Evolutionary conservation across 2,329 filamentous ascomycete genomes (phyloP), one percentile per base, ranked within the genome.

Genomic region (Alternaria sp.): DNA sequence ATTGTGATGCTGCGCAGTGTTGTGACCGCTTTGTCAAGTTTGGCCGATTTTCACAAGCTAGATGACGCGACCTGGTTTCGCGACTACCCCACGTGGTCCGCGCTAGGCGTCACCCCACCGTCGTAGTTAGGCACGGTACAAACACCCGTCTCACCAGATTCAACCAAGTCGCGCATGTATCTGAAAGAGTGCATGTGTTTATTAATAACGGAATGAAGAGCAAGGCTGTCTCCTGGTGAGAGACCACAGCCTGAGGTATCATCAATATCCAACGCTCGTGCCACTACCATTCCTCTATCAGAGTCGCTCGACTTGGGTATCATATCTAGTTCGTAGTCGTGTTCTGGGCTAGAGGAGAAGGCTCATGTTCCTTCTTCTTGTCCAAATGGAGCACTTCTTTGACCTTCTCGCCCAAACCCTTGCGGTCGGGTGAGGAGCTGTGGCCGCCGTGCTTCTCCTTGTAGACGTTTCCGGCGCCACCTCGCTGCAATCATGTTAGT

Each of bases 391-490:
- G 71, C 18, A 70, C 71, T 18, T 80, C 72, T 76, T 84, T 84
- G 54, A 80, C 76, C 76, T 83, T 83, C 18, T 82, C 81, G 57
- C 77, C 64, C 32, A 82, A 38, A 28, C 77, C 76, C 64, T 80
- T 76, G 53, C 65, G 68, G n/a, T 78, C 73, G 34, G 76, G 72
- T 41, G 69, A 70, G 30, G 75, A 69, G 60, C 74, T 79, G 62
- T 84, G 81, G n/a, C 81, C 81, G 34, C 81, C 80, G 59, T 81
- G 82, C 67, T 82, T 82, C 59, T 83, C 82, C 66, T 79, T 81
- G 68, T 84, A 78, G 18, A 82, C 76, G 65, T 84, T 84, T 28
- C 82, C 82, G 36, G 75, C 78, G 12, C 82, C 82, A 30, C 82
- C 82, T 18, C 82, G 78, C 77, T 80, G 44, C 51, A 18, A 12